Conservation (phyloP, 768 basidiomycete genomes). For the Boletus rubescentipes region DNA sequence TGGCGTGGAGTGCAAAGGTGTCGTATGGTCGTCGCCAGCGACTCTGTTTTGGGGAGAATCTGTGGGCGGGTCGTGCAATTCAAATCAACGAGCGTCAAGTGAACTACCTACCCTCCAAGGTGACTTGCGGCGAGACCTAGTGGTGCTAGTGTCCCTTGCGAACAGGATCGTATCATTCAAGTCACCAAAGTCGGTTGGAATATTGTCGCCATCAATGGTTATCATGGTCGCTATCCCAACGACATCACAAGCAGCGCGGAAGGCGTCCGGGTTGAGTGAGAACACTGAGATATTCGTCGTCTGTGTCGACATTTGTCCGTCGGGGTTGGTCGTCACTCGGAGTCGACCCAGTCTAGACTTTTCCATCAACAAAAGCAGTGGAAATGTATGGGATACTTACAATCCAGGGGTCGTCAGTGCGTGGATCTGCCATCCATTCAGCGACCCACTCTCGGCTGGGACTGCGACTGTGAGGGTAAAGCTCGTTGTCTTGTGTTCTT, state of each 20-base stretch:
- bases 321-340: constrained; percentile 6
- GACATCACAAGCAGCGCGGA: background rate
- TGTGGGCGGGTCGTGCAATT: background rate
- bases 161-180: constrained; percentile 10
- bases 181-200: background rate
- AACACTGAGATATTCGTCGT: constrained; percentile 29
- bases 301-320: constrained; percentile 12
- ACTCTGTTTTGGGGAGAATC: constrained; percentile 1
- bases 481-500: background rate
- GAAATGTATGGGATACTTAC: constrained; percentile 37
- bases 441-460: constrained; percentile 66
- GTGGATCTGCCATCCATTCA: constrained; percentile 70
- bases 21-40: background rate
- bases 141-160: background rate
- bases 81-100: background rate
- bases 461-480: constrained; percentile 76
- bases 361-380: background rate
- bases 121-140: background rate
- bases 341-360: constrained; percentile 21
- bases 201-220: constrained; percentile 13
- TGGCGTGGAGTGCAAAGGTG: constrained; percentile 19
- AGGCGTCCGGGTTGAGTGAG: constrained; percentile 14
- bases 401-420: constrained; percentile 63
- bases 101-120: constrained; percentile 26
- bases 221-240: background rate